A percentile compares a stretch with the other conserved stretches of the same genome.
Conservation (phyloP, 2,329 filamentous ascomycete genomes). For the Penicillium sp. region DNA sequence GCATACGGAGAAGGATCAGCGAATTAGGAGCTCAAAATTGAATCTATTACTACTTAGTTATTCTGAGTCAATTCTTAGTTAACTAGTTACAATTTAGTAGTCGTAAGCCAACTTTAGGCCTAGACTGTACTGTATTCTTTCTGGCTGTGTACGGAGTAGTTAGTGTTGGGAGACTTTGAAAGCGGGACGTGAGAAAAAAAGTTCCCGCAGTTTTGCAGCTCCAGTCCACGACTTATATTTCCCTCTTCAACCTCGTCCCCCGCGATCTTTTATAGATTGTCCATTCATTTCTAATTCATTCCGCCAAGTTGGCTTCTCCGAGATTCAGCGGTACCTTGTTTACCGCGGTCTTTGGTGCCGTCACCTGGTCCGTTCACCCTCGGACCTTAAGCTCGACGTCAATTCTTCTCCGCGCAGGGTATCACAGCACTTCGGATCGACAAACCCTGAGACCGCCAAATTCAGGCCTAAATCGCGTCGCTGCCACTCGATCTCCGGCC, state of each 20-base stretch:
- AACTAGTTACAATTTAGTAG: not conserved
- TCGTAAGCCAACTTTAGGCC: no score
- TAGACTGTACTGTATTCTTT: not conserved
- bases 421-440: constrained; percentile 4
- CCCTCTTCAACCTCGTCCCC: not conserved
- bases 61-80: not conserved
- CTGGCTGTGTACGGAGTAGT: not conserved
- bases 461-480: not conserved
- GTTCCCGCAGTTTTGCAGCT: constrained; percentile 1
- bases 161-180: not conserved
- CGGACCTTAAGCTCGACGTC: constrained; percentile 6
- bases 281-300: not conserved
- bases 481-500: not conserved
- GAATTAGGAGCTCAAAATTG: constrained; percentile 19
- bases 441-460: not conserved
- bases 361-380: constrained; percentile 15
- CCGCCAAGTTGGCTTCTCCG: constrained; percentile 38
- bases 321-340: constrained; percentile 28
- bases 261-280: not conserved
- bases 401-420: constrained; percentile 7
- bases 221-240: not conserved
- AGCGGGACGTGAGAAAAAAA: constrained; percentile 4
- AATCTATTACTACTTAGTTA: constrained; percentile 1
- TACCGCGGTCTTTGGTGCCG: constrained; percentile 26
- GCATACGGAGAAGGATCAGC: constrained; percentile 18